These are phyloP conservation scores for Colletotrichum euphorbiae DNA, from an alignment of 2,329 filamentous ascomycete genomes.

Conservation along the genomic window DNA sequence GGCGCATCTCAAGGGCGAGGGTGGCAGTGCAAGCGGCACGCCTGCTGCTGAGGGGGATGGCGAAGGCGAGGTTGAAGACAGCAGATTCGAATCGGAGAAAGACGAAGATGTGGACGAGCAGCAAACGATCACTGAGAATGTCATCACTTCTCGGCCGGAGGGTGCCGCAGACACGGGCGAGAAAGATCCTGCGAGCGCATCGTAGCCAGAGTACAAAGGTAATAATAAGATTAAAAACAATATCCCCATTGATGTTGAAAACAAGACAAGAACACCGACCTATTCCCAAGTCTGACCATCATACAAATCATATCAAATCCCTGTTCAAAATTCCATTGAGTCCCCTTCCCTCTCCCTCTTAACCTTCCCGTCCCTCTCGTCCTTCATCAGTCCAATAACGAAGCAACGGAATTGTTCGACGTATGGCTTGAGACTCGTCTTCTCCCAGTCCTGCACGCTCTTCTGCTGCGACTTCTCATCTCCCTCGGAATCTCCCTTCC, in stretches of 20 bases:
- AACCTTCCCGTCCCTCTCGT: slow-evolving; percentile 69
- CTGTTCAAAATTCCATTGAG: slow-evolving; percentile 64
- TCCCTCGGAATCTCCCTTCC: slow-evolving; percentile 64
- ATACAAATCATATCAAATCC: slow-evolving; percentile 36
- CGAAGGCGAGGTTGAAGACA: slow-evolving; percentile 44
- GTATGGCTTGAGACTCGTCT: slow-evolving; percentile 93
- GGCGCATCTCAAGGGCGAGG: slow-evolving; percentile 68
- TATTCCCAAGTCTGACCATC: slow-evolving; percentile 24
- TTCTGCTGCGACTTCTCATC: slow-evolving; percentile 47
- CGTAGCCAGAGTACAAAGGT: slow-evolving; percentile 26
- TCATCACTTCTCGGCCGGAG: background rate
- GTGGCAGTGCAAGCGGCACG: slow-evolving; percentile 41
- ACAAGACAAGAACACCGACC: slow-evolving; percentile 25
- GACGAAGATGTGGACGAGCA: slow-evolving; percentile 47
- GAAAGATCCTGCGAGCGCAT: background rate
- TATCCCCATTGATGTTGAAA: slow-evolving; percentile 25
- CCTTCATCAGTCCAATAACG: slow-evolving; percentile 81
- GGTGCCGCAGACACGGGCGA: slow-evolving; percentile 6
- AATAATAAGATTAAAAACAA: slow-evolving; percentile 32
- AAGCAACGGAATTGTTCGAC: slow-evolving; percentile 90
- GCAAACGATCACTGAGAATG: slow-evolving; percentile 38
- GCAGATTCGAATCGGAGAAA: slow-evolving; percentile 43
- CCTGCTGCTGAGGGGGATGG: slow-evolving; percentile 41
- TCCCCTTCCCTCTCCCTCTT: slow-evolving; percentile 68
- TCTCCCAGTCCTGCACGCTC: slow-evolving; percentile 86